These are phyloP conservation scores for Leucaena leucocephala DNA, from an alignment of 306 rosid genomes.

Conservation along the genomic window DNA sequence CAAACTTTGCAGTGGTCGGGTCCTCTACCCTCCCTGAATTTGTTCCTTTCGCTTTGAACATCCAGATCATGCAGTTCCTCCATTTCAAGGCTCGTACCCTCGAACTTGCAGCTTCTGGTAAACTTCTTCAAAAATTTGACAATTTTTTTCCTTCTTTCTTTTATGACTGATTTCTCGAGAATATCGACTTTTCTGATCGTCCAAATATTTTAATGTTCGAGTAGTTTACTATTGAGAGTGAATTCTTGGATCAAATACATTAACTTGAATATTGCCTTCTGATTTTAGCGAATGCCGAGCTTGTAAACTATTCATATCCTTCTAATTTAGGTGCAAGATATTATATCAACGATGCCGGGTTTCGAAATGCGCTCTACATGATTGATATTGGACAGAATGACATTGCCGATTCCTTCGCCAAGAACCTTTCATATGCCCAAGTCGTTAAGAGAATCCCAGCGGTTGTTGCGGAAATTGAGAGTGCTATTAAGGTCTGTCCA, in stretches of 20 bases:
- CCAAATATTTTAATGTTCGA: neutral
- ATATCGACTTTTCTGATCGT: neutral
- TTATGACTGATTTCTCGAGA: neutral
- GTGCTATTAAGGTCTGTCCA: slow-evolving; percentile 62
- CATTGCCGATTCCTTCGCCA: slow-evolving; percentile 72
- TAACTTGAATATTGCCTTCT: neutral
- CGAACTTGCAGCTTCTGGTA: slow-evolving; percentile 68
- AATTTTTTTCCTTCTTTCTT: neutral
- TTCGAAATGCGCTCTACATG: slow-evolving; percentile 77
- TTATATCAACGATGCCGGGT: slow-evolving; percentile 57
- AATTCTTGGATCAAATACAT: neutral
- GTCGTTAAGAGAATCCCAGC: slow-evolving; percentile 65
- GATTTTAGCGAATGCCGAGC: neutral
- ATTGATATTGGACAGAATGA: slow-evolving; percentile 97
- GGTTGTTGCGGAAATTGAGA: slow-evolving; percentile 60
- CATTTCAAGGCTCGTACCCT: slow-evolving; percentile 74
- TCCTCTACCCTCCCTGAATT: slow-evolving; percentile 82
- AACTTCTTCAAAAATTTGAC: neutral
- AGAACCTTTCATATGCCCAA: slow-evolving; percentile 56
- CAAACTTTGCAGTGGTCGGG: slow-evolving; percentile 89
- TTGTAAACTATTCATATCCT: neutral
- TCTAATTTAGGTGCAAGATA: slow-evolving; percentile 49
- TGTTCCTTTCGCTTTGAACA: slow-evolving; percentile 79
- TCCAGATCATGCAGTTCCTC: slow-evolving; percentile 86
- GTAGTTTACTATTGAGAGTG: neutral